Evolutionary conservation across 345 rosid species (phyloP).

Genomic region (Carallia brachiata): DNA sequence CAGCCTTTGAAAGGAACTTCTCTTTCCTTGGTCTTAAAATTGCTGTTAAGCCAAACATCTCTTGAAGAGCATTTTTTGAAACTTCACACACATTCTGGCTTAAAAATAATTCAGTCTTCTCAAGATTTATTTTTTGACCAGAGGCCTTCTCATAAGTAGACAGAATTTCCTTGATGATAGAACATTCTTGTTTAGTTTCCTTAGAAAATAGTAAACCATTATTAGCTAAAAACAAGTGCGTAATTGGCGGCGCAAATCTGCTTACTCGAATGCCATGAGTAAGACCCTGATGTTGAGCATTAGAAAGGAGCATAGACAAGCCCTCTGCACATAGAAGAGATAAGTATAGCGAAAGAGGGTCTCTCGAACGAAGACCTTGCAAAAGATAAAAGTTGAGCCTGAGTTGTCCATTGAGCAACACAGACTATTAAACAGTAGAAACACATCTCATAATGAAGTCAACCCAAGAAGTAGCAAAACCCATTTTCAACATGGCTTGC

Average conservation of each 20-base stretch:
- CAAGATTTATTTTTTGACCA: background rate
- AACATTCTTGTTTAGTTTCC: no score
- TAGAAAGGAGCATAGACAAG: background rate
- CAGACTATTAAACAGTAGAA: background rate
- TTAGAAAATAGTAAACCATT: background rate
- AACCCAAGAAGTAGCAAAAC: background rate
- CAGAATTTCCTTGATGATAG: background rate
- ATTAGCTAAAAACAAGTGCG: background rate
- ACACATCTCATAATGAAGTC: background rate
- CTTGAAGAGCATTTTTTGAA: background rate
- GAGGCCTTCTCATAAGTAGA: background rate
- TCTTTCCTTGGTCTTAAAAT: background rate
- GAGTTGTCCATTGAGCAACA: background rate
- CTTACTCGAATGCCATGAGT: background rate
- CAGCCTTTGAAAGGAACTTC: no score
- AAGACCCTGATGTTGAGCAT: background rate
- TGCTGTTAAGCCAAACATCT: background rate
- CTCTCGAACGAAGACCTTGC: background rate
- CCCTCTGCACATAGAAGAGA: background rate
- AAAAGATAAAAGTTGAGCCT: background rate
- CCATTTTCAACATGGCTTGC: fast-evolving
- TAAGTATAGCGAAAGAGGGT: background rate
- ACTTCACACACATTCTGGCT: background rate
- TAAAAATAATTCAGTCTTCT: background rate
- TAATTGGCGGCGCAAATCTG: background rate